These are phyloP conservation scores for Rhodotorula sp. DNA, from an alignment of 1,284 basidiomycete genomes.

Conservation along the genomic window DNA sequence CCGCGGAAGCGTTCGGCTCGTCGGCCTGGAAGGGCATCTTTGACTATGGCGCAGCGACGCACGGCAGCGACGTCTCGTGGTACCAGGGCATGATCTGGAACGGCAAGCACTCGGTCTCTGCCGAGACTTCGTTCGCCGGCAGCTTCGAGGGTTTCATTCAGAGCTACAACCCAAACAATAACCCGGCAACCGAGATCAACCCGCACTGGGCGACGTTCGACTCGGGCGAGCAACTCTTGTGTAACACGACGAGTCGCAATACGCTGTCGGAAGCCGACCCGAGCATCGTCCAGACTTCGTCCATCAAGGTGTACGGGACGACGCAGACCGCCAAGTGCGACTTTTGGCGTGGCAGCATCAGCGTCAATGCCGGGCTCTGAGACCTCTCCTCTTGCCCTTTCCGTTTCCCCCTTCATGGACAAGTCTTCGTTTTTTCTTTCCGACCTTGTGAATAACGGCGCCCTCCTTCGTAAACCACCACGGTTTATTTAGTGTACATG, in stretches of 20 bases:
- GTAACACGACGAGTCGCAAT: background rate
- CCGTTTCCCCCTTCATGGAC: too few species aligned
- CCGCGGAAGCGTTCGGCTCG: constrained; percentile 1
- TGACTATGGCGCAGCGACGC: background rate
- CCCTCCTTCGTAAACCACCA: too few species aligned
- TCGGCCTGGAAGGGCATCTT: background rate
- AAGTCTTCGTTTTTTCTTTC: background rate
- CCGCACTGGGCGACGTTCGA: constrained; percentile 4
- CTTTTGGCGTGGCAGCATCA: constrained; percentile 11
- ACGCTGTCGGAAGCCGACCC: constrained; percentile 1
- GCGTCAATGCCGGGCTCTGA: constrained; percentile 1
- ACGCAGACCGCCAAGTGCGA: constrained; percentile 6
- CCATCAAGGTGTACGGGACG: background rate
- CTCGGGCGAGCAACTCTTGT: constrained; percentile 1
- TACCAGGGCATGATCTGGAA: background rate
- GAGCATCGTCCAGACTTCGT: constrained; percentile 1
- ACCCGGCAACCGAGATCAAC: constrained; percentile 5
- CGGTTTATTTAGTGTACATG: too few species aligned
- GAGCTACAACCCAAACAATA: constrained; percentile 2
- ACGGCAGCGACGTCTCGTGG: constrained; percentile 2
- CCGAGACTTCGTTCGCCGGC: constrained; percentile 4
- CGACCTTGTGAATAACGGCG: too few species aligned
- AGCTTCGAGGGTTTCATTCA: constrained; percentile 2
- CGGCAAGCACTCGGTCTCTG: constrained; percentile 6
- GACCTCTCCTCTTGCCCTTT: background rate